phyloP scores from a whole-genome alignment of 352 stramenopile species.

The Pythium phragmitis region DNA sequence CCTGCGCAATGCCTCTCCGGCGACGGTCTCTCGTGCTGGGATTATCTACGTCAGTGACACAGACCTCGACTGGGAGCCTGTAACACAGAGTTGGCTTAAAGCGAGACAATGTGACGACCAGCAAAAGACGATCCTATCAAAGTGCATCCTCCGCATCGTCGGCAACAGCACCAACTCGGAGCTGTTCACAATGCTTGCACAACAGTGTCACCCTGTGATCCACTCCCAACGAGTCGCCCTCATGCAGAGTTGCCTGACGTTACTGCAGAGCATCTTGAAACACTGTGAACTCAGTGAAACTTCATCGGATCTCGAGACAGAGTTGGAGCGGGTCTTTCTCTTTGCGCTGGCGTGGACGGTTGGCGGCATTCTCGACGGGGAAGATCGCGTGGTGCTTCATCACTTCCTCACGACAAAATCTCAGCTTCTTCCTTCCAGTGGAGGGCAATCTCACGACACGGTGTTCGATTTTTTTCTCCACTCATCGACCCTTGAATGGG shows the following conservation, averaged over 20 bases:
- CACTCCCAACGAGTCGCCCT: slow-evolving; percentile 62
- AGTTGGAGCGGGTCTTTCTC: slow-evolving; percentile 84
- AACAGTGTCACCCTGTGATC: slow-evolving; percentile 70
- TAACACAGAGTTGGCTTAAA: slow-evolving; percentile 64
- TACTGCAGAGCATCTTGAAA: slow-evolving; percentile 58
- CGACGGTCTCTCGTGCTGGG: slow-evolving; percentile 90
- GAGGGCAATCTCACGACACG: slow-evolving; percentile 31
- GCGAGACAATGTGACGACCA: slow-evolving; percentile 36
- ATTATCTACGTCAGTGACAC: slow-evolving; percentile 94
- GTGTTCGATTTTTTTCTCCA: slow-evolving; percentile 94
- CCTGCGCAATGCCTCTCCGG: slow-evolving; percentile 82
- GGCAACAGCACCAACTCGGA: slow-evolving; percentile 24
- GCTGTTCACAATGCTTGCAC: slow-evolving; percentile 72
- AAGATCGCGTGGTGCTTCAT: slow-evolving; percentile 76
- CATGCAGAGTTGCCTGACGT: slow-evolving; percentile 71
- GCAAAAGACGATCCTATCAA: slow-evolving; percentile 44
- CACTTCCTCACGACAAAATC: slow-evolving; percentile 48
- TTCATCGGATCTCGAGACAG: slow-evolving; percentile 44
- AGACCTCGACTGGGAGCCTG: slow-evolving; percentile 76
- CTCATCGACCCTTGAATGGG: slow-evolving; percentile 88
- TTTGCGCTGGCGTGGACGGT: slow-evolving; percentile 85
- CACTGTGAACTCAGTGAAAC: slow-evolving; percentile 62
- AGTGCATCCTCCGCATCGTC: slow-evolving; percentile 55
- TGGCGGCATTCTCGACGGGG: slow-evolving; percentile 79
- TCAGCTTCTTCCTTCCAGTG: slow-evolving; percentile 4